Evolutionary conservation across 2,329 filamentous ascomycete species (phyloP).

Genomic region (Helotiales sp.): DNA sequence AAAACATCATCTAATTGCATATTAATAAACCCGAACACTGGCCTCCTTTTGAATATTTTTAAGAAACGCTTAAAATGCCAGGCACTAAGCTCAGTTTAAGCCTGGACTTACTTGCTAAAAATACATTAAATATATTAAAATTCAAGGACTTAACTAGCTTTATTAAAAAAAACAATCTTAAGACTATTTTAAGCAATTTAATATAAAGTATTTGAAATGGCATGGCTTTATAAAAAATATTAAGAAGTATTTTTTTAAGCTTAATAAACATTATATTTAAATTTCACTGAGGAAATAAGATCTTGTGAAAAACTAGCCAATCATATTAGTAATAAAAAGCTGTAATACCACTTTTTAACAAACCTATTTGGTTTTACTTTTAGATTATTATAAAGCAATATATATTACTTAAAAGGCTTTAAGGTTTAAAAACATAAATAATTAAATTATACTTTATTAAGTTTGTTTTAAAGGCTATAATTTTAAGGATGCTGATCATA

Average conservation of each 20-base stretch:
- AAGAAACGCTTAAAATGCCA: background rate
- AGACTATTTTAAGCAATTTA: background rate
- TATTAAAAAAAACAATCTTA: background rate
- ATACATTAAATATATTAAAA: background rate
- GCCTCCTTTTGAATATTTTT: background rate
- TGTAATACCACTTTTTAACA: background rate
- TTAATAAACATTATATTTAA: background rate
- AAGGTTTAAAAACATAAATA: background rate
- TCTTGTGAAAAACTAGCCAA: background rate
- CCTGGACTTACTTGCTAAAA: background rate
- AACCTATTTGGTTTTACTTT: background rate
- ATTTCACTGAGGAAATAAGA: background rate
- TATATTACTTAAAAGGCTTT: background rate
- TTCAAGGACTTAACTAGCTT: background rate
- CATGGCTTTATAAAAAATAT: background rate
- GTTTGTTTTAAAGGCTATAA: background rate
- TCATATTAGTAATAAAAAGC: background rate
- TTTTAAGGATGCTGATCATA: background rate
- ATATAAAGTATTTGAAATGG: background rate
- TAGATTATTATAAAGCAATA: background rate
- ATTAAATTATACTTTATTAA: background rate
- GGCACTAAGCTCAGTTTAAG: background rate
- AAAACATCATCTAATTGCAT: background rate
- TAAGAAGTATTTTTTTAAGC: background rate
- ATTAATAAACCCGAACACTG: background rate